phyloP scores from a whole-genome alignment of 192 early-diverging fungal genomes.

The Spizellomyces punctatus region DNA sequence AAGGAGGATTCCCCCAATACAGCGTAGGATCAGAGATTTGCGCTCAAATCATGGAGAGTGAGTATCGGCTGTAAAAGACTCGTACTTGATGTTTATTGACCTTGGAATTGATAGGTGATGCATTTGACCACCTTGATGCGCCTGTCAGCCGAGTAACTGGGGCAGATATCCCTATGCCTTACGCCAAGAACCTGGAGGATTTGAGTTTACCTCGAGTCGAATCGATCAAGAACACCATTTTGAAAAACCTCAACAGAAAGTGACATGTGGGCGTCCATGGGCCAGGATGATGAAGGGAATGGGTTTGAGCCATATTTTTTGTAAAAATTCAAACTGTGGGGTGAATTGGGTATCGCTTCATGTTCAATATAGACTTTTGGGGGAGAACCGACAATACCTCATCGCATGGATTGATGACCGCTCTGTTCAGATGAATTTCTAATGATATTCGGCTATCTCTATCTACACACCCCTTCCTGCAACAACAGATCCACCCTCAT shows the following conservation, averaged over 20 bases:
- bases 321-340: too few species aligned
- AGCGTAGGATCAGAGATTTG: conserved; percentile 94
- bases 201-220: conserved; percentile 82
- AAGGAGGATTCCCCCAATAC: conserved; percentile 93
- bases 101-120: conserved; percentile 61
- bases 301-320: too few species aligned
- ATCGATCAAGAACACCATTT: conserved; percentile 79
- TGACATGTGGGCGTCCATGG: conserved; percentile 2
- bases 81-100: background rate
- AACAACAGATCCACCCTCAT: too few species aligned
- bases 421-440: too few species aligned
- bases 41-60: conserved; percentile 94
- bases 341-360: too few species aligned
- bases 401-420: too few species aligned
- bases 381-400: too few species aligned
- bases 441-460: too few species aligned
- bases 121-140: conserved; percentile 94
- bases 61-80: conserved; percentile 10
- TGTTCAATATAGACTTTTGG: too few species aligned
- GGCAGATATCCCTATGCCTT: conserved; percentile 98
- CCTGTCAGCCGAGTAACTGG: conserved; percentile 91
- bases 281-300: background rate
- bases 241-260: conserved; percentile 63
- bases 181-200: conserved; percentile 92
- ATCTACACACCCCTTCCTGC: too few species aligned